Conservation (phyloP, 805 yeast species). For the Dipodascus geniculatus region DNA sequence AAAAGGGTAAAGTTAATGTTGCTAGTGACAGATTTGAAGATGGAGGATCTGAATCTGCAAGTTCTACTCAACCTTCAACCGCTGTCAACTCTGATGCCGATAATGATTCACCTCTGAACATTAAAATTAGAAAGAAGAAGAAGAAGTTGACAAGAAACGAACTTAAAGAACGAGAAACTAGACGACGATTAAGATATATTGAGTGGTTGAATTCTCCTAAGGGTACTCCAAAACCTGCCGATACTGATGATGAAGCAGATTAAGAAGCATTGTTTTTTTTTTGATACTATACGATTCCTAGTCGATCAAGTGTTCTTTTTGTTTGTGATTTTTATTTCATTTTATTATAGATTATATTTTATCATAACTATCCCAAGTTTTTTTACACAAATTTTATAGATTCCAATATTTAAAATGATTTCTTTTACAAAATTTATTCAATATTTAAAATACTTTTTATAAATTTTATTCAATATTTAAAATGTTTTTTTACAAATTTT, state of each 20-base stretch:
- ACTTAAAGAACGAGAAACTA: conserved; percentile 78
- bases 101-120: conserved; percentile 90
- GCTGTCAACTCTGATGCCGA: conserved; percentile 30
- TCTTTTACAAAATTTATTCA: too few relatives aligned
- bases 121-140: conserved; percentile 85
- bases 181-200: conserved; percentile 87
- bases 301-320: too few relatives aligned
- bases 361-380: neutral
- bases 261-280: conserved; percentile 5
- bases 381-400: too few relatives aligned
- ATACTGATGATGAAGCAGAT: conserved; percentile 85
- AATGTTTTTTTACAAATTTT: too few relatives aligned
- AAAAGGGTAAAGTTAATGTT: conserved; percentile 66
- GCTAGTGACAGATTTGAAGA: conserved; percentile 78
- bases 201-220: conserved; percentile 95
- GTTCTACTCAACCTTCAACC: conserved; percentile 36
- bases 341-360: neutral
- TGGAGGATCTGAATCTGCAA: conserved; percentile 42
- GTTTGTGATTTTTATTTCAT: too few relatives aligned
- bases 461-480: too few relatives aligned
- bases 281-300: neutral
- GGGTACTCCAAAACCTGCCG: conserved; percentile 93
- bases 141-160: conserved; percentile 97
- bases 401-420: too few relatives aligned
- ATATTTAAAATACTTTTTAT: too few relatives aligned